These are phyloP conservation scores for Hanseniaspora vineae DNA, from an alignment of 805 yeast genomes.

Conservation along the genomic window DNA sequence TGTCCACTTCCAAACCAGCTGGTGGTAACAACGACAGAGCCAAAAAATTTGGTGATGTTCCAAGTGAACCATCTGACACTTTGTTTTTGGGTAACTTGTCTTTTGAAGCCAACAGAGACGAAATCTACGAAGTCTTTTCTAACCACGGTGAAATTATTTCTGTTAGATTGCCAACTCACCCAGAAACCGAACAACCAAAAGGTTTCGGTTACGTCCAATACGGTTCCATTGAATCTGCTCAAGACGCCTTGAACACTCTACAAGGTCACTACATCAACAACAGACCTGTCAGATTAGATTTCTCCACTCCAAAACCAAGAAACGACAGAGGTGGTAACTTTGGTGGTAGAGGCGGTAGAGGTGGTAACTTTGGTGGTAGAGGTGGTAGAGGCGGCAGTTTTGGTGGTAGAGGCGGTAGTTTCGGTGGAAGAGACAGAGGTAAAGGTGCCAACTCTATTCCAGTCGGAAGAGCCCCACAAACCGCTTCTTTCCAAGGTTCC, in stretches of 20 bases:
- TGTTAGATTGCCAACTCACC: slow-evolving; percentile 94
- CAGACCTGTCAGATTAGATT: slow-evolving; percentile 91
- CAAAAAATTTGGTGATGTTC: slow-evolving; percentile 76
- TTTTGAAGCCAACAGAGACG: slow-evolving; percentile 77
- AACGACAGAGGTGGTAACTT: slow-evolving; percentile 27
- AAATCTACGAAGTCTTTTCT: slow-evolving; percentile 58
- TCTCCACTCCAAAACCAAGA: slow-evolving; percentile 76
- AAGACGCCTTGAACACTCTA: slow-evolving; percentile 72
- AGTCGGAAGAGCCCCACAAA: slow-evolving; percentile 26
- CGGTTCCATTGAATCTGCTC: slow-evolving; percentile 76
- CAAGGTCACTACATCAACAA: slow-evolving; percentile 85
- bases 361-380: slow-evolving; percentile 29
- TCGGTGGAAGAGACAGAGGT: slow-evolving; percentile 25
- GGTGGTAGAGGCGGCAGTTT: slow-evolving; percentile 25
- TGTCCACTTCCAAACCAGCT: slow-evolving; percentile 74
- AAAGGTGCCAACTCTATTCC: slow-evolving; percentile 60
- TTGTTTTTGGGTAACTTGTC: slow-evolving; percentile 93
- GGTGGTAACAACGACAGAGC: slow-evolving; percentile 63
- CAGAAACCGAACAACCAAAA: slow-evolving; percentile 97
- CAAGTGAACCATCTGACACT: slow-evolving; percentile 89
- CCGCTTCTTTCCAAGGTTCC: slow-evolving; percentile 67
- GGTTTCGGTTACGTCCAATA: slow-evolving; percentile 98
- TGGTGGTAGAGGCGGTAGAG: slow-evolving; percentile 32
- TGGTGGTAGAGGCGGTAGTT: slow-evolving; percentile 24
- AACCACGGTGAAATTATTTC: slow-evolving; percentile 73